Base-by-base conservation (phyloP, 1,139 yeast genomes). In the Schwanniomyces etchellsii region DNA sequence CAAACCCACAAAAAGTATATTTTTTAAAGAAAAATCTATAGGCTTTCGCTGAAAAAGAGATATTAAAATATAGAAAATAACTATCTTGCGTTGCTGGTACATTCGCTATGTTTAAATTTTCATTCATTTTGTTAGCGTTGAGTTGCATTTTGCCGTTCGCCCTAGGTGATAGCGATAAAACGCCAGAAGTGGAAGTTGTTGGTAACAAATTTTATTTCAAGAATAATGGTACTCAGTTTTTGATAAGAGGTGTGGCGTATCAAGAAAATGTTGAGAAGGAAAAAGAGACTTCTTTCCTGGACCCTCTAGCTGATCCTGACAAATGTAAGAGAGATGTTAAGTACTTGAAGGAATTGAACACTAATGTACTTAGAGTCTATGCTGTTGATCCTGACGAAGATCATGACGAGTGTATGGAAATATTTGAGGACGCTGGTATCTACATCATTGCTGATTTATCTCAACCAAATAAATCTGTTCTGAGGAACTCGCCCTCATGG, bases 401-500 rank as follows among this genome's bases (percentile, higher is more conserved):
- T 57, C 96, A 88, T 54, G 88, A 82, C 48, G 81, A 75, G 44
- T 89, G 97, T 65, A 85, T 89, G 94, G 67, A 85, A 26, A 71
- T 82, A 40, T 75, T 86, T 47, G 79, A 82, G 44, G 80, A 83
- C 34, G 96, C 95, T 5, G 96, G 96, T 33, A 86, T 89, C 43
- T 88, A 88, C 48, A 75, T 88, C 16, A 60, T 89, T 36, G 74
- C 93, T 31, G 97, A 89, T 55, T 93, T 89, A 43, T 85, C 89
- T 48, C 77, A 86, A 39, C 95, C 96, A 22, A 77, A 77, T 20
- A 70, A 72, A 40, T 74, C 89, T 31, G 65, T 89, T 42, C 77
- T 84, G 58, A 76, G 96, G 60, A 69, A 77, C 35, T 74, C 74
- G 39, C 96, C 96, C 24, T 62, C 62, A 42, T 88, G 93, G 73